phyloP scores from a whole-genome alignment of 352 stramenopile species.

The Globisporangium paddicum region DNA sequence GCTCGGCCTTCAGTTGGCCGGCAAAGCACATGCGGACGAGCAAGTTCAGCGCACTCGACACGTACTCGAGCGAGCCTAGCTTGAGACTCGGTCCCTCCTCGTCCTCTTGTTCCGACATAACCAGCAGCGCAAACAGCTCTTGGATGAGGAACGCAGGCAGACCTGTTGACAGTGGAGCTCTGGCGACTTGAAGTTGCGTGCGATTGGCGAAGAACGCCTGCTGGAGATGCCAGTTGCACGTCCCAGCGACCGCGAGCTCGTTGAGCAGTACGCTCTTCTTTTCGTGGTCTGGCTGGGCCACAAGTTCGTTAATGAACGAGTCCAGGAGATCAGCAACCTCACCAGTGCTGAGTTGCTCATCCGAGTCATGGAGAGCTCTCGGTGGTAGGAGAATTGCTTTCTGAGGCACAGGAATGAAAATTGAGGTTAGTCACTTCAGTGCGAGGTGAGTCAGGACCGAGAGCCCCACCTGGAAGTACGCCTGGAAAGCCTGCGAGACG shows the following conservation, averaged over 20 bases:
- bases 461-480: constrained; percentile 41
- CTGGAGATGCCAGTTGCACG: constrained; percentile 27
- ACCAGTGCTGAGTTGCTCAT: constrained; percentile 2
- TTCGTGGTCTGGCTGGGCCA: constrained; percentile 7
- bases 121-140: constrained; percentile 26
- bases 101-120: constrained; percentile 2
- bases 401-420: constrained; percentile 3
- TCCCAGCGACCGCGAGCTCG: constrained; percentile 38
- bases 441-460: no score
- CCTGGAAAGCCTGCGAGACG: constrained; percentile 27
- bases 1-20: constrained; percentile 17
- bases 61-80: constrained; percentile 24
- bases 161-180: constrained; percentile 13
- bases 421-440: background rate
- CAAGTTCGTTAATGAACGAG: constrained; percentile 28
- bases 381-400: constrained; percentile 5
- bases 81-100: constrained; percentile 8
- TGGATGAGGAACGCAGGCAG: constrained; percentile 24
- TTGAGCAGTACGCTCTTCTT: constrained; percentile 30
- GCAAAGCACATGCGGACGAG: constrained; percentile 21
- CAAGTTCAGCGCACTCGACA: constrained; percentile 16
- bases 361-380: background rate
- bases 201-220: constrained; percentile 52
- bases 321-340: constrained; percentile 32
- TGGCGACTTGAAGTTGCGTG: constrained; percentile 13